phyloP scores from a whole-genome alignment of 805 yeast species.

The Grigorovia yakushimaensis region DNA sequence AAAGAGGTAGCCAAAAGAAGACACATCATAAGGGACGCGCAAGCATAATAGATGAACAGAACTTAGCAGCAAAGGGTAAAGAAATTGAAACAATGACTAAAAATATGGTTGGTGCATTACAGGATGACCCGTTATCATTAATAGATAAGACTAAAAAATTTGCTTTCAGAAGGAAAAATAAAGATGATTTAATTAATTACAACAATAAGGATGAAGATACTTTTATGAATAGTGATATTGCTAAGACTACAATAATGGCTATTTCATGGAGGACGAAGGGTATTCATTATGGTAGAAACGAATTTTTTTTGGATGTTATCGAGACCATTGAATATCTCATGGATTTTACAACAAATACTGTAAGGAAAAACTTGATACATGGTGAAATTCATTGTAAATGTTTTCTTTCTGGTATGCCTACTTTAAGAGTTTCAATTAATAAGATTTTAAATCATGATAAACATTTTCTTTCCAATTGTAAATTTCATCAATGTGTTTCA shows the following conservation, averaged over 20 bases:
- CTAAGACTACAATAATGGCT: conserved; percentile 66
- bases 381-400: conserved; percentile 70
- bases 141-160: neutral
- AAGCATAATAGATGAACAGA: neutral
- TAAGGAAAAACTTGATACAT: conserved; percentile 54
- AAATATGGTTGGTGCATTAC: conserved; percentile 7
- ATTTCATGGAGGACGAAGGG: conserved; percentile 93
- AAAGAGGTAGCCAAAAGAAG: conserved; percentile 2
- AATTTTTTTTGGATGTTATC: conserved; percentile 77
- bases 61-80: neutral
- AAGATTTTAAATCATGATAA: conserved; percentile 40
- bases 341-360: conserved; percentile 47
- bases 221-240: conserved; percentile 61
- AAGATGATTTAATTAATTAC: conserved; percentile 1
- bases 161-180: neutral
- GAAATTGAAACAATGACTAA: conserved; percentile 6
- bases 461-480: conserved; percentile 50
- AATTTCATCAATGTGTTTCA: conserved; percentile 84
- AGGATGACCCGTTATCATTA: conserved; percentile 3
- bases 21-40: neutral
- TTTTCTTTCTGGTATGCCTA: conserved; percentile 87
- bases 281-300: conserved; percentile 77
- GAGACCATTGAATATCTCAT: conserved; percentile 65
- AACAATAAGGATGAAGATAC: conserved; percentile 9
- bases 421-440: conserved; percentile 64